Percentiles rank a stretch among this genome's conserved stretches.
Conservation (phyloP, 306 rosid species). For the Trifolium dubium region DNA sequence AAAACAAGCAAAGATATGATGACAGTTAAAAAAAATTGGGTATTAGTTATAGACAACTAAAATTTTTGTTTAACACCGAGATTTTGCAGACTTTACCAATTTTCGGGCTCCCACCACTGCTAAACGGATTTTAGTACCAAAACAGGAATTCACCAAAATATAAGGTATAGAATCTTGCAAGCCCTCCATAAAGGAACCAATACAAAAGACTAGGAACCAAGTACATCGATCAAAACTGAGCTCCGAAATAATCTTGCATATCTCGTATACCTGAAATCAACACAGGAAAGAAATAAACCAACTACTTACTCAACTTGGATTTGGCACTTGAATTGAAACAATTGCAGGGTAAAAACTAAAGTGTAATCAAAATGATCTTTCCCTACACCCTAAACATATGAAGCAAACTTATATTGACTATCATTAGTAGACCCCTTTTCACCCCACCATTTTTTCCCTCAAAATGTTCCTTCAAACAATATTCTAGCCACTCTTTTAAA, state of each 20-base stretch:
- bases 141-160: conserved; percentile 8
- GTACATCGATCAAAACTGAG: conserved; percentile 26
- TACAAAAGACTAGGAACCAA: conserved; percentile 20
- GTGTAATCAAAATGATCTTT: background rate
- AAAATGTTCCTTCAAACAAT: background rate
- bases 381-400: background rate
- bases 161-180: background rate
- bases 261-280: conserved; percentile 4
- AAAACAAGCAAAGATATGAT: too few relatives aligned
- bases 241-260: background rate
- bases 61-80: too few relatives aligned
- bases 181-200: background rate
- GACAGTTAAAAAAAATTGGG: too few relatives aligned
- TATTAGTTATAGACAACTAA: too few relatives aligned
- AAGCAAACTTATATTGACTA: background rate
- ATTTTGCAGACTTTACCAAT: too few relatives aligned
- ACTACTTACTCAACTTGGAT: background rate
- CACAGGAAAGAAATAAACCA: background rate
- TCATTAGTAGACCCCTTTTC: background rate
- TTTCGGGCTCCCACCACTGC: background rate
- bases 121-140: background rate
- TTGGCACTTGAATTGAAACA: background rate
- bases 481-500: background rate
- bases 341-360: background rate
- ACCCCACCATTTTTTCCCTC: background rate